Base-by-base conservation (phyloP, 768 basidiomycete species). In the Leccinellum luteum region DNA sequence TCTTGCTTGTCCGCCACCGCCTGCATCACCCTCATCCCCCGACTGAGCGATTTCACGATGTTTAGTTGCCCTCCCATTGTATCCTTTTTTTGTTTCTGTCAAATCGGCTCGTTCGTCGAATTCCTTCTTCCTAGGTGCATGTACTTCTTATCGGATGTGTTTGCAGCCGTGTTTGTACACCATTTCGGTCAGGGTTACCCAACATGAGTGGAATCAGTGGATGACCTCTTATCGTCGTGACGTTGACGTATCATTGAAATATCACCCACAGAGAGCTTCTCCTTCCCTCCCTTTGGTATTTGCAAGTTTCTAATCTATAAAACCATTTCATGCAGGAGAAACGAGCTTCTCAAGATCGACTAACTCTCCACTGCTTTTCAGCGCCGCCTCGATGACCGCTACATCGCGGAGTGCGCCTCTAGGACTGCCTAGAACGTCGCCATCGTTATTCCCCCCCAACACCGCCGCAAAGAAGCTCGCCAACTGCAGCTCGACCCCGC, bases 351-450 rank as follows among this genome's bases (percentile, higher is more conserved):
- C 66, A 49, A 93, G 72, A 69, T 88, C 82, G 3, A 92, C 78
- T 35, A 80, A 68, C 57, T 75, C 64, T 6, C 90, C 90, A 19
- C 80, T 73, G 62, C 86, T 87, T 35, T 81, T 85, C 75, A 94
- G 74, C 28, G 82, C 83, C 27, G 88, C 91, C 74, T 95, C 79
- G 58, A 95, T 87, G 64, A 92, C 76, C 27, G 87, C 89, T 28
- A 94, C 84, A 68, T 94, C 92, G 60, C 75, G 74, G 60, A 95
- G 71, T 30, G 90, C 84, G 17, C 75, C 82, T 34, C 77, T 69
- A 27, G 89, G 87, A 60, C 82, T 79, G 14, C 89, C 90, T 19
- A 85, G 7, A 8, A 71, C 81, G 17, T 38, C 17, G 17, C 3
- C 35, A n/a, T 38, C 35, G 35, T 17, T 35, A 60, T 84, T 82